Evolutionary conservation across 768 basidiomycete genomes (phyloP).

Genomic region (Mycena haematopus): DNA sequence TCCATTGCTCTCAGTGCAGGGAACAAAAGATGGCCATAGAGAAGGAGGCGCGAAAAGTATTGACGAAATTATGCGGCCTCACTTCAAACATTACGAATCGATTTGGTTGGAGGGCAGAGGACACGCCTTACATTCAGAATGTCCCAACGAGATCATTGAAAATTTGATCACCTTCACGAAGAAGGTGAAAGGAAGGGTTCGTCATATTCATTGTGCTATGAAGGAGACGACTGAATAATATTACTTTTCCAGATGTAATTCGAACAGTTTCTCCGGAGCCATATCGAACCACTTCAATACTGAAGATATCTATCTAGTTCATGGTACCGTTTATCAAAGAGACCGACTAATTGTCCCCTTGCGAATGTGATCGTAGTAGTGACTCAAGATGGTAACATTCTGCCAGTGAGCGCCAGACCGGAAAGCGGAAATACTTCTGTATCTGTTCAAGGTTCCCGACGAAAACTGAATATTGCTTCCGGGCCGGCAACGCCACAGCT

Average conservation of each 20-base stretch:
- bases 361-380: no score
- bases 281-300: no score
- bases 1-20: conserved; percentile 37
- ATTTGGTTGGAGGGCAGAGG: conserved; percentile 38
- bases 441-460: no score
- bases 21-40: conserved; percentile 36
- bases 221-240: neutral
- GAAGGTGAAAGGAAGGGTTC: conserved; percentile 13
- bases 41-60: conserved; percentile 32
- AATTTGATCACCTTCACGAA: conserved; percentile 6
- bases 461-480: neutral
- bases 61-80: conserved; percentile 34
- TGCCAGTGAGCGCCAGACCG: no score
- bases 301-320: no score
- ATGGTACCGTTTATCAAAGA: no score
- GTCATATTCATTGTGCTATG: neutral
- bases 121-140: conserved; percentile 43
- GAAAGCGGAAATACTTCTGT: no score
- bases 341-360: no score
- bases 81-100: conserved; percentile 42
- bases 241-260: neutral
- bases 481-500: neutral
- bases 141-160: conserved; percentile 35
- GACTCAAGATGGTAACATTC: no score
- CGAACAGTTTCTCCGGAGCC: neutral